Percentiles rank a stretch among this genome's conserved stretches.
Conservation (phyloP, 805 yeast species). For the Peterozyma toletana region DNA sequence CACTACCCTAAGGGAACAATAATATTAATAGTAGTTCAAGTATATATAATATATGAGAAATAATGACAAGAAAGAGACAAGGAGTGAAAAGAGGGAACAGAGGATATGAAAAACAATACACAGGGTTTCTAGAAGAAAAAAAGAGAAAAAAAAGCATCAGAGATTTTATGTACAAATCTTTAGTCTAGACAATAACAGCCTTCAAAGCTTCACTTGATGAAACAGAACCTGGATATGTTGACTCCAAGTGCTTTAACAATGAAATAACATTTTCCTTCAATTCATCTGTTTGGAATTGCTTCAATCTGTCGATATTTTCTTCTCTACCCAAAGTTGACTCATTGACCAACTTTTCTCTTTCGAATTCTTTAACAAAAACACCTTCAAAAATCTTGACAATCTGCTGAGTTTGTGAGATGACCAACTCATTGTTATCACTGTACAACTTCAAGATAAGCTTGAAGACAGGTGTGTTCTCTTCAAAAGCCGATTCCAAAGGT, state of each 20-base stretch:
- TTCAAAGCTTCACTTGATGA: slow-evolving; percentile 42
- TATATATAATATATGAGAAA: neutral
- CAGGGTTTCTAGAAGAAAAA: neutral
- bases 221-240: slow-evolving; percentile 56
- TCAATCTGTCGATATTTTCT: slow-evolving; percentile 67
- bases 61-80: neutral
- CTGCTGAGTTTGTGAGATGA: slow-evolving; percentile 49
- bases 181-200: slow-evolving; percentile 26
- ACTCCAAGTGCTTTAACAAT: slow-evolving; percentile 67
- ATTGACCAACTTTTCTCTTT: slow-evolving; percentile 57
- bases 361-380: slow-evolving; percentile 71
- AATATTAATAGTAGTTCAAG: neutral
- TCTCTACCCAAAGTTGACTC: slow-evolving; percentile 84
- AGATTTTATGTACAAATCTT: neutral
- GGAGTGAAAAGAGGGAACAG: neutral
- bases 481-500: slow-evolving; percentile 83
- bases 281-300: slow-evolving; percentile 71
- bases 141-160: neutral
- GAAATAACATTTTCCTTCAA: slow-evolving; percentile 58
- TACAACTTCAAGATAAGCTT: slow-evolving; percentile 68
- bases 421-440: slow-evolving; percentile 50
- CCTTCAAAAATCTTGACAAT: slow-evolving; percentile 61
- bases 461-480: slow-evolving; percentile 89
- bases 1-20: no score
- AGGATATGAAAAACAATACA: neutral